A percentile compares a stretch with the other conserved stretches of the same genome.
Conservation (phyloP, 306 rosid genomes). For the Vicia sativa region DNA sequence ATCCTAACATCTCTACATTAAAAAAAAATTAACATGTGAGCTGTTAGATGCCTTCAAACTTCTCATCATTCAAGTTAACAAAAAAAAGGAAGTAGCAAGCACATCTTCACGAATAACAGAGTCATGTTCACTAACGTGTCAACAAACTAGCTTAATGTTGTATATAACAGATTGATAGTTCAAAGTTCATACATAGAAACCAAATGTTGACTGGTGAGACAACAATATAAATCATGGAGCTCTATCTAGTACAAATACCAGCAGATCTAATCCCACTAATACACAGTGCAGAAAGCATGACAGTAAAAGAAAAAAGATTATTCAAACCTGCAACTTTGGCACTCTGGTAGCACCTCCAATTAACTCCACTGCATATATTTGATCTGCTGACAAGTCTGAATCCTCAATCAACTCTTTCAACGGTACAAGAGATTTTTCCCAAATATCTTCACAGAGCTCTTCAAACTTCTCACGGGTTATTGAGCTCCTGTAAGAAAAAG, state of each 20-base stretch:
- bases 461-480: slow-evolving; percentile 94
- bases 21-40: background rate
- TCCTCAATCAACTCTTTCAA: slow-evolving; percentile 74
- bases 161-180: slow-evolving; percentile 33
- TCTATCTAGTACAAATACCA: slow-evolving; percentile 24
- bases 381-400: slow-evolving; percentile 67
- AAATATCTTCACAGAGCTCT: slow-evolving; percentile 86
- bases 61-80: slow-evolving; percentile 12
- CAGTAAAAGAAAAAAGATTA: slow-evolving; percentile 31
- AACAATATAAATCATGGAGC: slow-evolving; percentile 11
- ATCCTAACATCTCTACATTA: slow-evolving; percentile 8
- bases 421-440: slow-evolving; percentile 87
- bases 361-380: slow-evolving; percentile 88
- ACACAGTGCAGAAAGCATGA: slow-evolving; percentile 20
- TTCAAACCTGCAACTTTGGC: slow-evolving; percentile 92
- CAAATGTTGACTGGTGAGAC: slow-evolving; percentile 4
- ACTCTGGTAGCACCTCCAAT: slow-evolving; percentile 98
- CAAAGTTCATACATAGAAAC: slow-evolving; percentile 24
- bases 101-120: slow-evolving; percentile 1
- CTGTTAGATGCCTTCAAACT: slow-evolving; percentile 7
- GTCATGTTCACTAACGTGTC: background rate
- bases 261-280: slow-evolving; percentile 29
- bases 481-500: slow-evolving; percentile 70
- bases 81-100: slow-evolving; percentile 13
- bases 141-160: slow-evolving; percentile 12